phyloP scores from a whole-genome alignment of 805 yeast genomes.

The Yamadazyma paraphyllophila region DNA sequence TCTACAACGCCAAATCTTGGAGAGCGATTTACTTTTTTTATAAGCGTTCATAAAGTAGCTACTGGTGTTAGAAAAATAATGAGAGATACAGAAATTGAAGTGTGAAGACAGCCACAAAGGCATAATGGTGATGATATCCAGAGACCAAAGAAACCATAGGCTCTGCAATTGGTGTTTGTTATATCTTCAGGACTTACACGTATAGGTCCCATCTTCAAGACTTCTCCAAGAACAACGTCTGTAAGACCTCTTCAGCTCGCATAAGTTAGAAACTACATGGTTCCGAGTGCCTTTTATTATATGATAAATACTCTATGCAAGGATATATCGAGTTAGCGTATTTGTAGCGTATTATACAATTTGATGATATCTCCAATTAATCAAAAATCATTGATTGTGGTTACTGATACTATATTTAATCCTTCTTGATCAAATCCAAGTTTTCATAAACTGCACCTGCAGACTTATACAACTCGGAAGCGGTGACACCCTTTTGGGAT shows the following conservation, averaged over 20 bases:
- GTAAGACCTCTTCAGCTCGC: too few relatives aligned
- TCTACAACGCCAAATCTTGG: background rate
- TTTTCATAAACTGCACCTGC: slow-evolving; percentile 42
- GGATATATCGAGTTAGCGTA: background rate
- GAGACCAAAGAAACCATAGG: too few relatives aligned
- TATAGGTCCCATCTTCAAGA: too few relatives aligned
- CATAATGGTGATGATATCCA: too few relatives aligned
- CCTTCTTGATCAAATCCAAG: slow-evolving; percentile 36
- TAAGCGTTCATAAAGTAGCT: slow-evolving; percentile 2
- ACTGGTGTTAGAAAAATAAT: background rate
- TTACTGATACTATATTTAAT: slow-evolving; percentile 3
- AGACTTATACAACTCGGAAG: slow-evolving; percentile 42
- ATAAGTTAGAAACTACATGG: too few relatives aligned
- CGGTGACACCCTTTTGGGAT: slow-evolving; percentile 39
- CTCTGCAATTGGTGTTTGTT: too few relatives aligned
- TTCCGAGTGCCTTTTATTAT: slow-evolving; percentile 1
- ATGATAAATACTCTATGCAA: slow-evolving; percentile 6
- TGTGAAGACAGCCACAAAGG: too few relatives aligned
- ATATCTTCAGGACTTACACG: too few relatives aligned
- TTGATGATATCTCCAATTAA: background rate
- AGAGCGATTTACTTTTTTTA: slow-evolving; percentile 1
- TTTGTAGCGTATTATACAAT: slow-evolving; percentile 3
- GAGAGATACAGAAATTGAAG: too few relatives aligned
- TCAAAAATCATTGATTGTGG: background rate
- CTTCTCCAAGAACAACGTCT: too few relatives aligned